phyloP scores from a whole-genome alignment of 1,284 basidiomycete species.

The Cutaneotrichosporon sp. region DNA sequence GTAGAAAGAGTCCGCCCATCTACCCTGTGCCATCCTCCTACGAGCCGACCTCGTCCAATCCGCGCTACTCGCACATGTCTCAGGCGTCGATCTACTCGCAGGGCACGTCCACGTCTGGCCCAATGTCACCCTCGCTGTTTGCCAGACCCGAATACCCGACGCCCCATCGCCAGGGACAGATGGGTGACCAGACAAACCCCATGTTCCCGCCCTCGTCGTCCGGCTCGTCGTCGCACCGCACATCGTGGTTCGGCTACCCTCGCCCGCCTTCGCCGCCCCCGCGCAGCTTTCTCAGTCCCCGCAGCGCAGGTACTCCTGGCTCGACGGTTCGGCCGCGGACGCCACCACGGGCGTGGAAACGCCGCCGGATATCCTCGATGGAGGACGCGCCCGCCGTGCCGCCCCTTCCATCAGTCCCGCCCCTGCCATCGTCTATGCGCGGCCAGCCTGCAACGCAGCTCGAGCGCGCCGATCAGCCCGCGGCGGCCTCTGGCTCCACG shows the following conservation, averaged over 20 bases:
- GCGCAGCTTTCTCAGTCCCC: background rate
- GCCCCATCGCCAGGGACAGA: background rate
- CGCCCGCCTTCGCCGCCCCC: background rate
- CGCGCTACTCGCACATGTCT: conserved; percentile 1
- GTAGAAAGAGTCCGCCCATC: background rate
- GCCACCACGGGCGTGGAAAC: background rate
- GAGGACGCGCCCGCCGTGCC: background rate
- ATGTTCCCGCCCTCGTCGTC: background rate
- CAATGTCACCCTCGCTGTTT: conserved; percentile 2
- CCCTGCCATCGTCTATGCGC: background rate
- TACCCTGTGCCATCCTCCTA: background rate
- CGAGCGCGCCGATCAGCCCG: background rate
- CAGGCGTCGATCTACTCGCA: conserved; percentile 2
- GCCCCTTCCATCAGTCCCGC: background rate
- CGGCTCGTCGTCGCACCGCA: background rate
- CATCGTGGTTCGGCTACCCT: conserved; percentile 6
- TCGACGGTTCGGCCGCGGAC: background rate
- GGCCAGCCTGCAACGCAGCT: background rate
- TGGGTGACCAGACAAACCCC: no score
- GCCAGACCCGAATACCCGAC: conserved; percentile 3
- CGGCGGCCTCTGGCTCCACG: background rate
- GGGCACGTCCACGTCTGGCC: background rate
- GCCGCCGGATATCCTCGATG: background rate
- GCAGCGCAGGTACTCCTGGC: background rate
- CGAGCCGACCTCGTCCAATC: no score